Percentiles rank a stretch among this genome's conserved stretches.
phyloP scores from a whole-genome alignment of 192 early-diverging fungal species.

The Thoreauomyces humboldtii region DNA sequence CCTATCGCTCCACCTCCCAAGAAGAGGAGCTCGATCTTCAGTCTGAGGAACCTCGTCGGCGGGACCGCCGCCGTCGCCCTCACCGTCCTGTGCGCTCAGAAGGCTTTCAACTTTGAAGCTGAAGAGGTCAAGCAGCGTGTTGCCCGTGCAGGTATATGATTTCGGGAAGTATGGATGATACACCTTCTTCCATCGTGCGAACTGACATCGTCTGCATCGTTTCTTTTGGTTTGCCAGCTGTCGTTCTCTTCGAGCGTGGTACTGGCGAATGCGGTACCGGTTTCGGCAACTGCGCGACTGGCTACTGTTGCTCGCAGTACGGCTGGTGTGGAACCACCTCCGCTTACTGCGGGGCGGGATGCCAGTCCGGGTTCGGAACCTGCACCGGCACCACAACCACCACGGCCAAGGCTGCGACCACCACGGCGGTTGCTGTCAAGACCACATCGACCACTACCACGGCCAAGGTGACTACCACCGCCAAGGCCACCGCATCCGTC shows the following conservation, averaged over 20 bases:
- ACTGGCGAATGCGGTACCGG: neutral
- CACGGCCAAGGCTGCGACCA: neutral
- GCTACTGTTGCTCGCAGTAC: conserved; percentile 12
- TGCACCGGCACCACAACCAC: neutral
- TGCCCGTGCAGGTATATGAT: neutral
- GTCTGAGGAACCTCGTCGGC: neutral
- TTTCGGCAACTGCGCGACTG: neutral
- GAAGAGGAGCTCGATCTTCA: no score
- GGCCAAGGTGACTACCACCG: neutral
- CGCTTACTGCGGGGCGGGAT: conserved; percentile 25
- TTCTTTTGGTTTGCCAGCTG: neutral
- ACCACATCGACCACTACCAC: conserved; percentile 1
- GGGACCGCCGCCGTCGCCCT: neutral
- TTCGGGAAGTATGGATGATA: no score
- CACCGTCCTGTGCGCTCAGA: neutral
- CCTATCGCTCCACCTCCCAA: no score
- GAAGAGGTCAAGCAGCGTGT: neutral
- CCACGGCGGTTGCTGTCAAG: neutral
- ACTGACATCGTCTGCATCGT: neutral
- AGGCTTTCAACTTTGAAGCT: neutral
- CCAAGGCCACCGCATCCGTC: neutral
- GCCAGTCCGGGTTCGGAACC: neutral
- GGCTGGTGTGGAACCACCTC: conserved; percentile 26
- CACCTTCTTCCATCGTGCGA: neutral
- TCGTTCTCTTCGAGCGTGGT: neutral